Evolutionary conservation across 139 green algal genomes (phyloP).

Genomic region (Chlamydomonas incerta): DNA sequence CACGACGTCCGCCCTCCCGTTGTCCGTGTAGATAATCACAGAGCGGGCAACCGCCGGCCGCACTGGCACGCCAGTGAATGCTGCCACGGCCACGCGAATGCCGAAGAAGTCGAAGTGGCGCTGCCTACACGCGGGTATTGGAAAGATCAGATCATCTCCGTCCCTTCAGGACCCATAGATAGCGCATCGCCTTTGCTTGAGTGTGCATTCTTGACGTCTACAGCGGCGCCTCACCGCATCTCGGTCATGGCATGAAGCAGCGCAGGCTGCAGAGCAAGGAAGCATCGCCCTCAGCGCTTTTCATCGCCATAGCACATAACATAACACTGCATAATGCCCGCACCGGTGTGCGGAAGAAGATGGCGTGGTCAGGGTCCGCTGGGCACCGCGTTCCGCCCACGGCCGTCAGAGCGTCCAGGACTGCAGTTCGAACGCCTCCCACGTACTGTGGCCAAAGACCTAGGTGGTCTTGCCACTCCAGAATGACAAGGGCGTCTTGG

Average conservation of each 20-base stretch:
- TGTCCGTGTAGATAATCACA: background rate
- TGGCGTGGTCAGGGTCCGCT: background rate
- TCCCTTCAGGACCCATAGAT: background rate
- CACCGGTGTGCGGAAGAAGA: background rate
- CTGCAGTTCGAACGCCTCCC: background rate
- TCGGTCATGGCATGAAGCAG: background rate
- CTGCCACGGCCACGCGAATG: background rate
- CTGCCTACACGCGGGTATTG: background rate
- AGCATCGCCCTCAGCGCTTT: background rate
- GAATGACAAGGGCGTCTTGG: background rate
- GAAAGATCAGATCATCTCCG: background rate
- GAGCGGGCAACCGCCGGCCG: background rate
- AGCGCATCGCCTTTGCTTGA: too few relatives aligned
- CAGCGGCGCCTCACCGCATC: background rate
- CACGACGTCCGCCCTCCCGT: background rate
- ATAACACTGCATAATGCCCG: background rate
- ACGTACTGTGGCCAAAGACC: background rate
- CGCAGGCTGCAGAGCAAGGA: background rate
- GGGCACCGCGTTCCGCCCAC: background rate
- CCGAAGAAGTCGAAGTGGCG: background rate
- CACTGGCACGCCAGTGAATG: background rate
- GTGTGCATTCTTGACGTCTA: background rate
- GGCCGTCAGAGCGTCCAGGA: background rate
- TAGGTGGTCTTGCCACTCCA: slow-evolving; percentile 13
- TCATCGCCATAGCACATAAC: background rate